Conservation (phyloP, 2,329 filamentous ascomycete species). For the Ophiostoma sp. region DNA sequence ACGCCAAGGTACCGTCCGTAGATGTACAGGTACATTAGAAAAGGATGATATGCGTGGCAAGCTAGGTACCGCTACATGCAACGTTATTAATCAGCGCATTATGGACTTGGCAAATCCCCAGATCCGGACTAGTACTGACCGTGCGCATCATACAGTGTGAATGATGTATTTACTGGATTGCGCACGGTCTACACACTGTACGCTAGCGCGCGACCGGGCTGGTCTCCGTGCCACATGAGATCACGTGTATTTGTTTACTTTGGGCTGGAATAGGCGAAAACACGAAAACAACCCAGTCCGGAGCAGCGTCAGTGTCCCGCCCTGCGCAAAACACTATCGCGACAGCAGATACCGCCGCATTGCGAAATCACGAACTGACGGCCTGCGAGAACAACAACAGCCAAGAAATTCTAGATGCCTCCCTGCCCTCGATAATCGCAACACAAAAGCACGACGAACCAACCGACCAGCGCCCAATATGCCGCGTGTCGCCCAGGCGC, state of each 20-base stretch:
- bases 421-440: background rate
- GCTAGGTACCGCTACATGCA: background rate
- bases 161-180: too few species aligned
- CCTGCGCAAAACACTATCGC: background rate
- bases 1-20: slow-evolving; percentile 4
- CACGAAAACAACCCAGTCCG: slow-evolving; percentile 14
- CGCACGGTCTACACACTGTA: background rate
- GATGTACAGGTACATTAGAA: background rate
- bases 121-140: background rate
- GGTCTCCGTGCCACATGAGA: slow-evolving; percentile 12
- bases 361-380: slow-evolving; percentile 1
- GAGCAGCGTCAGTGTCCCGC: slow-evolving; percentile 4
- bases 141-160: background rate
- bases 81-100: background rate
- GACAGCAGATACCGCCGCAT: background rate
- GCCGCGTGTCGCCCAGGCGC: slow-evolving; percentile 54
- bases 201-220: background rate
- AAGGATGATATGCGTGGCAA: background rate
- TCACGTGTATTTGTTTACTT: slow-evolving; percentile 31
- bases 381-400: background rate
- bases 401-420: background rate
- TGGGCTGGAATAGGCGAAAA: slow-evolving; percentile 21
- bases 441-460: slow-evolving; percentile 8
- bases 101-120: background rate
- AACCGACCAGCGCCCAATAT: slow-evolving; percentile 34